A percentile compares a stretch with the other conserved stretches of the same genome.
Conservation (phyloP, 2,329 filamentous ascomycete genomes). For the Tolypocladium nubicola region DNA sequence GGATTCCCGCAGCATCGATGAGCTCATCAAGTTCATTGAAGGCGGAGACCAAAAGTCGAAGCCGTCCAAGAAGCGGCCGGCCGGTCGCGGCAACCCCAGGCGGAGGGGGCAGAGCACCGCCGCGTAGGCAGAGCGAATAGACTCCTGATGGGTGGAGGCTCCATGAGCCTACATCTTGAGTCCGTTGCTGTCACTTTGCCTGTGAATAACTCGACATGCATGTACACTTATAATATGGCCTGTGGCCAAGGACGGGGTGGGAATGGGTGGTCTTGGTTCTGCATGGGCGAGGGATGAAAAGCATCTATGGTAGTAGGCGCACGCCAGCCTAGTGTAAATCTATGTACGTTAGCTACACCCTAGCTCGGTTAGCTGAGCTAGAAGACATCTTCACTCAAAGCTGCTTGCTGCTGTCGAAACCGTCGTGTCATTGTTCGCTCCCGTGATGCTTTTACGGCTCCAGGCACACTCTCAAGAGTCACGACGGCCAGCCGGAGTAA, state of each 20-base stretch:
- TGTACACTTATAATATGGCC: not conserved
- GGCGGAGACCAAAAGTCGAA: slow-evolving; percentile 48
- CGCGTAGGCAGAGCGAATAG: not conserved
- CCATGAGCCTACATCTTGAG: not conserved
- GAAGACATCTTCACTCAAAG: not conserved
- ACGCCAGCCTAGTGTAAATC: not conserved
- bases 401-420: not conserved
- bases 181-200: not conserved
- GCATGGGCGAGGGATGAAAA: not conserved
- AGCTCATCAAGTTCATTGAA: slow-evolving; percentile 90
- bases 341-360: not conserved
- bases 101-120: slow-evolving; percentile 26
- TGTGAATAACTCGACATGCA: not conserved
- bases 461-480: not conserved
- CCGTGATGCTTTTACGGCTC: not conserved
- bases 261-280: not conserved
- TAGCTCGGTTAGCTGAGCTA: not conserved
- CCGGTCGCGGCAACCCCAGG: slow-evolving; percentile 43
- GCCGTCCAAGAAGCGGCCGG: slow-evolving; percentile 43
- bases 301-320: not conserved
- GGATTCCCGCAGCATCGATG: slow-evolving; percentile 80
- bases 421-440: not conserved
- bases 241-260: not conserved
- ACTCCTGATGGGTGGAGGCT: not conserved
- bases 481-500: no score